Conservation (phyloP, 345 rosid species). For the Moricandia moricandioides region DNA sequence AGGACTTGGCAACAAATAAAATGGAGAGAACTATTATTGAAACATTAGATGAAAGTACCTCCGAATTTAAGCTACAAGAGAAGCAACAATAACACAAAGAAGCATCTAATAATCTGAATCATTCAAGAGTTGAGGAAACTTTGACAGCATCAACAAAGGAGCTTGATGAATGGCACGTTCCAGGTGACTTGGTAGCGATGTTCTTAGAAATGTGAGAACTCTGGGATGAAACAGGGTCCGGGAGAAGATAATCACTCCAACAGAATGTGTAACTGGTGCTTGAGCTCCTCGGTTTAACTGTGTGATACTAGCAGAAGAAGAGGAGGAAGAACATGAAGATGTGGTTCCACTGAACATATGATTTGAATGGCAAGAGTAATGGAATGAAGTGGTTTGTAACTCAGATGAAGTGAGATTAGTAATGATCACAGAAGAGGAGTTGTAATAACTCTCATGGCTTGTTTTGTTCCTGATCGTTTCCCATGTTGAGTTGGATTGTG, state of each 20-base stretch:
- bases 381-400: conserved; percentile 30
- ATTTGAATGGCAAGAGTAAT: conserved; percentile 26
- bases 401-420: conserved; percentile 21
- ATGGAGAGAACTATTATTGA: too few relatives aligned
- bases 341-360: conserved; percentile 42
- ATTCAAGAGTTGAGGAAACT: conserved; percentile 54
- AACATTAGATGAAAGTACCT: too few relatives aligned
- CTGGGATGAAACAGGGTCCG: conserved; percentile 17
- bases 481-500: conserved; percentile 25
- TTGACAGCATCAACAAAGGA: conserved; percentile 63
- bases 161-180: conserved; percentile 33
- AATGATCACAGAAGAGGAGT: conserved; percentile 30
- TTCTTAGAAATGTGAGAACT: conserved; percentile 19
- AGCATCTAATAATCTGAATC: conserved; percentile 46
- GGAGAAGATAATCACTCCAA: conserved; percentile 33
- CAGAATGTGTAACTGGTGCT: conserved; percentile 8
- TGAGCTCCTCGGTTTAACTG: conserved; percentile 37
- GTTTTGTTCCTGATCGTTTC: conserved; percentile 32
- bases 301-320: conserved; percentile 45
- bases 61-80: conserved; percentile 14
- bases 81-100: not conserved
- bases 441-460: conserved; percentile 38
- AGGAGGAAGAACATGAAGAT: conserved; percentile 61
- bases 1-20: conserved; percentile 18
- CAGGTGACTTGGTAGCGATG: not conserved